phyloP scores from a whole-genome alignment of 1,139 yeast species.

The Yamadazyma atlantica region DNA sequence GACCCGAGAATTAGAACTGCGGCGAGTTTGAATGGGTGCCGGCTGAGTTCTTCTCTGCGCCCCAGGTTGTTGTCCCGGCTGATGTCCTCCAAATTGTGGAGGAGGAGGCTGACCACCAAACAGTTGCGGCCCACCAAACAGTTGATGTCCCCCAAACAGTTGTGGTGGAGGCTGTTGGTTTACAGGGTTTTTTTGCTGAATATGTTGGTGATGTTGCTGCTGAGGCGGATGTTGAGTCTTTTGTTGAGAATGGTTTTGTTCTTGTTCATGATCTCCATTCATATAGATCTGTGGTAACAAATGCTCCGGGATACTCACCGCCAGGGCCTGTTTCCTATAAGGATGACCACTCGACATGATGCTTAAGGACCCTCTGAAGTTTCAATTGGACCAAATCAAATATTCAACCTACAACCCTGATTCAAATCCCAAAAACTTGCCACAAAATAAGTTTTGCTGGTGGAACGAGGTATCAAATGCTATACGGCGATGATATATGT shows the following conservation, averaged over 20 bases:
- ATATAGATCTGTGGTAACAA: constrained; percentile 34
- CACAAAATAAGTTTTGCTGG: no score
- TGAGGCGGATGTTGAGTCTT: background rate
- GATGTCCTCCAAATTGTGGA: no score
- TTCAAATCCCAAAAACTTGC: background rate
- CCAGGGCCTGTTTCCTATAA: constrained; percentile 10
- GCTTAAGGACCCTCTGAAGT: no score
- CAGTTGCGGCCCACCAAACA: no score
- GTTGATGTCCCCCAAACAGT: no score
- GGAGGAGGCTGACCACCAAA: no score
- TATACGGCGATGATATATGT: no score
- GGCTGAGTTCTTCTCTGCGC: constrained; percentile 5
- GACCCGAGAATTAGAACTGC: constrained; percentile 1
- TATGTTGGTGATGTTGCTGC: background rate
- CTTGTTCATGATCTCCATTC: constrained; percentile 1
- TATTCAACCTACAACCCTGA: background rate
- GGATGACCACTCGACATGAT: constrained; percentile 12
- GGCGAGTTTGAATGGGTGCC: constrained; percentile 2
- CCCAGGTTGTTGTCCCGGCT: no score
- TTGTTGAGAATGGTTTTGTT: background rate
- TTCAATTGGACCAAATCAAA: background rate
- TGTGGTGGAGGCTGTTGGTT: no score
- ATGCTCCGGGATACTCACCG: constrained; percentile 31
- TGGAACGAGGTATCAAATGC: no score
- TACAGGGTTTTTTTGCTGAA: no score